Percentiles rank a stretch among this genome's conserved stretches.
Evolutionary conservation across 1,284 basidiomycete genomes (phyloP).

Genomic region (Malassezia furfur): DNA sequence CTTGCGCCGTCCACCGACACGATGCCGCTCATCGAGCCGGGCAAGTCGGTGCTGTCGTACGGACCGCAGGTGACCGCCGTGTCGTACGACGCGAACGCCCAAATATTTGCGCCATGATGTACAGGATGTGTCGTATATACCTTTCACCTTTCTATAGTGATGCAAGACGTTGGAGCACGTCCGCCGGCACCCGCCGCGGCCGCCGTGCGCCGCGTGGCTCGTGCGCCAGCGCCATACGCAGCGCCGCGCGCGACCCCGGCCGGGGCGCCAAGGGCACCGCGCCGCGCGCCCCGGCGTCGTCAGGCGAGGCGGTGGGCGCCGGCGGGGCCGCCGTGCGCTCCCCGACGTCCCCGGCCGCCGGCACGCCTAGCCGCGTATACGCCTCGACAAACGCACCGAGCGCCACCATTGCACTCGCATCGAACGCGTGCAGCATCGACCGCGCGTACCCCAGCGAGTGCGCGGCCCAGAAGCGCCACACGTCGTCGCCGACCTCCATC

Average conservation of each 20-base stretch:
- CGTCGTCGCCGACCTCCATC: conserved; percentile 4
- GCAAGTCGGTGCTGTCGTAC: conserved; percentile 1
- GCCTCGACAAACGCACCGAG: conserved; percentile 2
- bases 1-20: background rate
- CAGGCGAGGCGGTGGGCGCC: too few species aligned
- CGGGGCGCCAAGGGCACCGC: too few species aligned
- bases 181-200: background rate
- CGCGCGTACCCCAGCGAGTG: conserved; percentile 5
- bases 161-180: background rate
- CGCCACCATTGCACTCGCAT: conserved; percentile 13
- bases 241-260: background rate
- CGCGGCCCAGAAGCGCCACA: conserved; percentile 12
- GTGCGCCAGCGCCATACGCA: background rate
- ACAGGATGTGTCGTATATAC: background rate
- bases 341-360: too few species aligned
- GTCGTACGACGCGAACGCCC: background rate
- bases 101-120: background rate
- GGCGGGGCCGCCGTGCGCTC: background rate
- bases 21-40: background rate
- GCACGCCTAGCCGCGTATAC: background rate
- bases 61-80: background rate
- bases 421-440: conserved; percentile 3
- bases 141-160: background rate
- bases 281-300: too few species aligned
- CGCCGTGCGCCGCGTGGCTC: background rate